phyloP scores from a whole-genome alignment of 768 basidiomycete genomes.

The Hydnomerulius pinastri region DNA sequence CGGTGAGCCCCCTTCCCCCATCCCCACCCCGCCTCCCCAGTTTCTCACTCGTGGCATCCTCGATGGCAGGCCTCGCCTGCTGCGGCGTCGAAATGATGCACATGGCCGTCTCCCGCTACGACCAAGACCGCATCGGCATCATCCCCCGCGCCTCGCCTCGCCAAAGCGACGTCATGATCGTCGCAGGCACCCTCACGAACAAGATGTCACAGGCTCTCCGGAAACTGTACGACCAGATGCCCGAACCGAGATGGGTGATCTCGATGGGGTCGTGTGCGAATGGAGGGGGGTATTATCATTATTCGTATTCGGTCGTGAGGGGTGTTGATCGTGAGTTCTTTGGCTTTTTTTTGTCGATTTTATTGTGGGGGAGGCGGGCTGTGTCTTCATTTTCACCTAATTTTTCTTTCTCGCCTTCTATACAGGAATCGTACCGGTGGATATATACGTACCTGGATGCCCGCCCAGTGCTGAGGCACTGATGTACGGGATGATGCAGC shows the following conservation, averaged over 20 bases:
- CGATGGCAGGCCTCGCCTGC: too few species aligned
- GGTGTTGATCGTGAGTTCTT: constrained; percentile 86
- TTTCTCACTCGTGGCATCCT: too few species aligned
- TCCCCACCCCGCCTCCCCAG: too few species aligned
- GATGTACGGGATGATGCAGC: constrained; percentile 93
- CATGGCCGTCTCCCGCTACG: constrained; percentile 98
- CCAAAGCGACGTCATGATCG: constrained; percentile 98
- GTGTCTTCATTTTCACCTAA: too few species aligned
- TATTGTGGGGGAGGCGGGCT: too few species aligned
- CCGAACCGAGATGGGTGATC: constrained; percentile 99
- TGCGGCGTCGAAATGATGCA: constrained; percentile 99
- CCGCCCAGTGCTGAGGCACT: constrained; percentile 96
- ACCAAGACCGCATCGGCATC: constrained; percentile 95
- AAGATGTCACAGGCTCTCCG: constrained; percentile 99
- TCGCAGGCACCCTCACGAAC: constrained; percentile 97
- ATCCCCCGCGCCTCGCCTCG: constrained; percentile 98
- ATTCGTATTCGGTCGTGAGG: constrained; percentile 97
- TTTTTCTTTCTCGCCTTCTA: too few species aligned
- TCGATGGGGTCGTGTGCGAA: constrained; percentile 99
- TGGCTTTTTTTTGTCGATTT: constrained; percentile 11
- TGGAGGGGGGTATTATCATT: constrained; percentile 96
- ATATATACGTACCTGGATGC: constrained; percentile 97
- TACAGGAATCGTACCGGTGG: constrained; percentile 92
- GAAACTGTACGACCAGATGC: constrained; percentile 99
- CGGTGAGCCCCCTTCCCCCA: too few species aligned